Evolutionary conservation across 345 rosid species (phyloP).

Genomic region (Aquilaria sinensis): DNA sequence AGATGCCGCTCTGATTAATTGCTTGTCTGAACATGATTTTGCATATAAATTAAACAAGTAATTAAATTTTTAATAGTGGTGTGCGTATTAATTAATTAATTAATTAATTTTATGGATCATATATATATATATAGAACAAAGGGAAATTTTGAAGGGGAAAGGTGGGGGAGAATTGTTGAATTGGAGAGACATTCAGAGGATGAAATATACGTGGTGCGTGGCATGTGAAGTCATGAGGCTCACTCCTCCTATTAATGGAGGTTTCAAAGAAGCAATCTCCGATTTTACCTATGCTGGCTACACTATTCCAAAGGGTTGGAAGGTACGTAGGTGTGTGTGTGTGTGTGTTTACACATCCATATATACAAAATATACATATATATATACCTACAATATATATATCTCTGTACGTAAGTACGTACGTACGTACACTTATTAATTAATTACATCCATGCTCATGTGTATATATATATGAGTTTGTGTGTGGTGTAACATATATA

Average conservation of each 20-base stretch:
- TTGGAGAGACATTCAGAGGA: slow-evolving; percentile 26
- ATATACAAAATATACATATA: neutral
- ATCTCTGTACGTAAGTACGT: neutral
- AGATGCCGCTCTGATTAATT: no score
- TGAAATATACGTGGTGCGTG: slow-evolving; percentile 24
- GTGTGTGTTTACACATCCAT: no score
- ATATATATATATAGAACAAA: slow-evolving; percentile 12
- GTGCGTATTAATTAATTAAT: no score
- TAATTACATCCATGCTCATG: no score
- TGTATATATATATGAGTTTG: no score
- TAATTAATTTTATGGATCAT: no score
- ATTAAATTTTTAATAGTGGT: no score
- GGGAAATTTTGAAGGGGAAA: slow-evolving; percentile 16
- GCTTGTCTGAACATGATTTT: no score
- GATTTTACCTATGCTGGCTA: slow-evolving; percentile 19
- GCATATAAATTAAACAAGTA: no score
- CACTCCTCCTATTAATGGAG: slow-evolving; percentile 18
- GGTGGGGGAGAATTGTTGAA: slow-evolving; percentile 12
- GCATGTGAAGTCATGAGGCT: slow-evolving; percentile 21
- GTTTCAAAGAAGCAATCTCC: slow-evolving; percentile 22
- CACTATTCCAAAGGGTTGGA: slow-evolving; percentile 30
- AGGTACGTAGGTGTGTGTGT: slow-evolving; percentile 1
- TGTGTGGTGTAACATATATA: no score
- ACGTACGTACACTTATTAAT: neutral
- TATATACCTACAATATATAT: neutral